Conservation (phyloP, 176 grass and related monocot species). For the Phyllostachys edulis region DNA sequence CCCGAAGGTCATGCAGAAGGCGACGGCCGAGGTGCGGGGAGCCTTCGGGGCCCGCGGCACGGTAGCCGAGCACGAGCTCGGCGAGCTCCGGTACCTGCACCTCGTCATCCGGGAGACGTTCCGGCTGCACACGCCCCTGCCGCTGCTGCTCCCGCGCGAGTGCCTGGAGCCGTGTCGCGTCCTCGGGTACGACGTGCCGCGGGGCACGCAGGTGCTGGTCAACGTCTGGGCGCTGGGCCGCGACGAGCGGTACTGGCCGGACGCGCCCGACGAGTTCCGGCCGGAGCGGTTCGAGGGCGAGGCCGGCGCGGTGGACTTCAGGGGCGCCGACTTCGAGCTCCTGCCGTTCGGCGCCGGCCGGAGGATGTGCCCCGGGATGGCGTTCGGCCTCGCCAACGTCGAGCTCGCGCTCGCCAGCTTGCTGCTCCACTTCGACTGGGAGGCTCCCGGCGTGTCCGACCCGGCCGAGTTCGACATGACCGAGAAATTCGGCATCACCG, state of each 20-base stretch:
- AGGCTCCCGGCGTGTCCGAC: neutral
- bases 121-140: conserved; percentile 51
- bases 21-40: conserved; percentile 46
- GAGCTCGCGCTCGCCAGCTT: conserved; percentile 26
- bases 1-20: conserved; percentile 40
- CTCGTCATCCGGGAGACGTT: conserved; percentile 63
- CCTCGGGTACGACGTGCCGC: conserved; percentile 50
- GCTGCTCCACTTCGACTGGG: conserved; percentile 32
- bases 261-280: conserved; percentile 12
- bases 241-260: conserved; percentile 27
- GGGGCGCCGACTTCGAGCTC: neutral
- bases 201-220: conserved; percentile 40
- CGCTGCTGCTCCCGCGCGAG: conserved; percentile 55
- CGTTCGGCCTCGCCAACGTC: conserved; percentile 26
- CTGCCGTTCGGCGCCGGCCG: conserved; percentile 28
- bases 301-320: neutral
- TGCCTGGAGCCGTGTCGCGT: conserved; percentile 28
- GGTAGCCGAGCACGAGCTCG: conserved; percentile 23
- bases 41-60: conserved; percentile 22
- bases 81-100: conserved; percentile 42
- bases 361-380: conserved; percentile 35
- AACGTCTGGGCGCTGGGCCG: conserved; percentile 62
- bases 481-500: neutral
- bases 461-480: conserved; percentile 1
- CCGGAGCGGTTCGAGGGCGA: neutral